Base-by-base conservation (phyloP, 75 land plant genomes). In the Sequoia sempervirens region DNA sequence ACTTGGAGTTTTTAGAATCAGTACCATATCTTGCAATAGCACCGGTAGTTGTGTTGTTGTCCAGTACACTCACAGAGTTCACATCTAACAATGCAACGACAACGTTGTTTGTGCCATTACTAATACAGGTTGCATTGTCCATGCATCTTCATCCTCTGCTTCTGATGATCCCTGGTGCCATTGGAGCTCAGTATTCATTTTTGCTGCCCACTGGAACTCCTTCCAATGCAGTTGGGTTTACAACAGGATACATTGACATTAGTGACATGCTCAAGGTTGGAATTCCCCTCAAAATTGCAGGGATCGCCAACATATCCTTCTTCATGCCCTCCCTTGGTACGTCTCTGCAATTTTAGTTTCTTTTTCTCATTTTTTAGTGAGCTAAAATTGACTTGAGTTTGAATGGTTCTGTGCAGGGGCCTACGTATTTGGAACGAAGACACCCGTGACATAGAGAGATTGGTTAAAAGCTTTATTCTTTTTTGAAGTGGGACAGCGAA, bases 301-400 rank as follows among this genome's bases (percentile, higher is more conserved):
- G 91, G 8, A 86, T 91, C 43, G 85, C 87, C 12, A 84, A 76
- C 1, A 80, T 96, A 0, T 86, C 93, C 32, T 73, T 95, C n/a
- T 83, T 93, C 4, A 93, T 95, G 95, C 98, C 98, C 20, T 90
- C 98, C 5, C 89, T 96, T 43, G 98, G 98, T 96, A 84, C 14
- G 81, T 40, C 28, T 12, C 41, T 40, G 3, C 5, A 68, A 75
- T 43, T 20, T 7, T 30, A 15, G 0, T 75, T 74, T 17, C 4
- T 23, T 40, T 40, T 7, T 18, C 9, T 79, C 2, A 20, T 78
- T 20, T 38, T 32, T 8, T 11, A 11, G 40, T 13, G 10, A 5
- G 2, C 0, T 4, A 68, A 23, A 9, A 3, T 56, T 56, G 72
- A 68, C 2, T 0, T 30, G 12, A n/a, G 11, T 6, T 28, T n/a